phyloP scores from a whole-genome alignment of 495 filamentous ascomycete genomes.

The Articulospora tetracladia region DNA sequence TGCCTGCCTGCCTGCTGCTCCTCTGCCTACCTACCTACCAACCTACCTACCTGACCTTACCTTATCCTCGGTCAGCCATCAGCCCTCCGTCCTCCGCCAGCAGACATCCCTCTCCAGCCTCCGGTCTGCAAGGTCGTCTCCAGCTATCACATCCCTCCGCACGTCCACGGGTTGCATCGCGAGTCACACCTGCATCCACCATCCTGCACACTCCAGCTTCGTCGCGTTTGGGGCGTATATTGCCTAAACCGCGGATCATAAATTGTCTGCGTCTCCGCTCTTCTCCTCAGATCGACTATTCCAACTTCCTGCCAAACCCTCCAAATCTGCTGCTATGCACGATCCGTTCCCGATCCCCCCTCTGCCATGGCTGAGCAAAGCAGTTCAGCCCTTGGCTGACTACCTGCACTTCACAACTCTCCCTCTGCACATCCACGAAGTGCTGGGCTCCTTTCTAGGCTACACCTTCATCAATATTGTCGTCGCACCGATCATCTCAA shows the following conservation, averaged over 20 bases:
- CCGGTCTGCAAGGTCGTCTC: too few species aligned
- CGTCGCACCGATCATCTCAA: slow-evolving; percentile 73
- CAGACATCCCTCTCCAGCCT: too few species aligned
- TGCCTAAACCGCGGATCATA: neutral
- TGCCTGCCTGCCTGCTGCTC: too few species aligned
- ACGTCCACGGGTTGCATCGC: neutral
- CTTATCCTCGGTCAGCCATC: too few species aligned
- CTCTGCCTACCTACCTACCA: too few species aligned
- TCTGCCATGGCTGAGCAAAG: slow-evolving; percentile 45
- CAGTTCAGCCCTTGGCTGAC: slow-evolving; percentile 55
- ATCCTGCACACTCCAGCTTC: neutral
- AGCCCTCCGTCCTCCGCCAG: too few species aligned
- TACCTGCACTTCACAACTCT: slow-evolving; percentile 63
- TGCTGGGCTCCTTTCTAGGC: slow-evolving; percentile 65
- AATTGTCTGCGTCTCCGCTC: neutral
- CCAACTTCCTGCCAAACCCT: neutral
- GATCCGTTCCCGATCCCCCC: slow-evolving; percentile 67
- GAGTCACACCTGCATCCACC: neutral
- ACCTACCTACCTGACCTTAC: too few species aligned
- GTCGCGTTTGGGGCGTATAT: neutral
- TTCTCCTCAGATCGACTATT: neutral
- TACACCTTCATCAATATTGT: slow-evolving; percentile 74
- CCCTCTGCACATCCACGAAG: slow-evolving; percentile 84
- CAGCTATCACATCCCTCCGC: neutral
- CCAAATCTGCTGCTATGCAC: slow-evolving; percentile 42